These are phyloP conservation scores for Balakata baccata DNA, from an alignment of 345 rosid species.

Conservation along the genomic window DNA sequence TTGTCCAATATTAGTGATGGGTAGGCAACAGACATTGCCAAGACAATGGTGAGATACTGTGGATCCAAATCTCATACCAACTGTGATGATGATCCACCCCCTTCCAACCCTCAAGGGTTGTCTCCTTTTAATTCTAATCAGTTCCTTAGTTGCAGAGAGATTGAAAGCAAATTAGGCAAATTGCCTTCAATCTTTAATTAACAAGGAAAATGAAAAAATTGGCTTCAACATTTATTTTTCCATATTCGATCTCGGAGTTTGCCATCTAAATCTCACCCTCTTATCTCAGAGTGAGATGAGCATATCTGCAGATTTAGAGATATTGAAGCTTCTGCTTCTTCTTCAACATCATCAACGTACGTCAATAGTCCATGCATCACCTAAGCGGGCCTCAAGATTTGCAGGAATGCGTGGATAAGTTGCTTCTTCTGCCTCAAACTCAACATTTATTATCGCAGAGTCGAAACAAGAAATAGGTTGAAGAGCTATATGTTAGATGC, in stretches of 20 bases:
- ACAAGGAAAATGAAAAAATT: slow-evolving; percentile 21
- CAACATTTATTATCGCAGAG: background rate
- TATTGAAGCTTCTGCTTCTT: slow-evolving; percentile 9
- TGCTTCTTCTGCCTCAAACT: slow-evolving; percentile 15
- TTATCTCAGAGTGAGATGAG: slow-evolving; percentile 34
- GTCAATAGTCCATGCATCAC: slow-evolving; percentile 7
- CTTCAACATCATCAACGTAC: slow-evolving; percentile 34
- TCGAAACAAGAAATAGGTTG: slow-evolving; percentile 5
- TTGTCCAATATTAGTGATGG: background rate
- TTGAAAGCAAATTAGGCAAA: too few relatives aligned
- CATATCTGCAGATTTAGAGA: slow-evolving; percentile 34
- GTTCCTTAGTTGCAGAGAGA: background rate
- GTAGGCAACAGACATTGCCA: slow-evolving; percentile 13
- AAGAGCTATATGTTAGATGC: slow-evolving; percentile 16
- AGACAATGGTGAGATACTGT: slow-evolving; percentile 9
- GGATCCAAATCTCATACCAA: background rate
- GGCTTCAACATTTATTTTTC: slow-evolving; percentile 31
- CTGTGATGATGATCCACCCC: too few relatives aligned
- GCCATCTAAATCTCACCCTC: slow-evolving; percentile 43
- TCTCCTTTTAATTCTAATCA: background rate
- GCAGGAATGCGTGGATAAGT: slow-evolving; percentile 13
- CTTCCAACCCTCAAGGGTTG: background rate
- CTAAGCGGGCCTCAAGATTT: slow-evolving; percentile 10
- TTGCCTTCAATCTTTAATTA: background rate
- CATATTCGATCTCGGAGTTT: slow-evolving; percentile 50